These are phyloP conservation scores for Sophora flavescens DNA, from an alignment of 306 rosid genomes.

Conservation along the genomic window DNA sequence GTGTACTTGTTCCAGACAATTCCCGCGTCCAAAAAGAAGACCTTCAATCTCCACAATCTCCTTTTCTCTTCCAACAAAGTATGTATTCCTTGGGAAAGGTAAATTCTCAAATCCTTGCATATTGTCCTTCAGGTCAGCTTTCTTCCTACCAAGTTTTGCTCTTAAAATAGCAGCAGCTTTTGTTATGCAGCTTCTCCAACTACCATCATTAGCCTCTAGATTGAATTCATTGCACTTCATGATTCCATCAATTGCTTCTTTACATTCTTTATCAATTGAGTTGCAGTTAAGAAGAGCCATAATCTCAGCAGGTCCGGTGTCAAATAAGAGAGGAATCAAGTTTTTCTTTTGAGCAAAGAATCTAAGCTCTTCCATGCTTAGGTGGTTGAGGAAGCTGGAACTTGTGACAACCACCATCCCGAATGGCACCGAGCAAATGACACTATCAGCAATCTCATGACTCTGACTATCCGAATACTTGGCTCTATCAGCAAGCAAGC, in stretches of 20 bases:
- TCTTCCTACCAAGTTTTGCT: conserved; percentile 80
- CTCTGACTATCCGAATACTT: conserved; percentile 76
- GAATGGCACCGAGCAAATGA: conserved; percentile 75
- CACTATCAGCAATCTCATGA: conserved; percentile 86
- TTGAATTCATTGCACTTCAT: conserved; percentile 67
- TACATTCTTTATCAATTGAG: conserved; percentile 68
- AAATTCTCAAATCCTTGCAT: conserved; percentile 59
- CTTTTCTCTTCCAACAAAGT: conserved; percentile 81
- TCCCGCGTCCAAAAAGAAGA: conserved; percentile 68
- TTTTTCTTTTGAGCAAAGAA: conserved; percentile 94
- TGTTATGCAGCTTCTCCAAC: conserved; percentile 69
- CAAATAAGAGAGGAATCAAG: conserved; percentile 77
- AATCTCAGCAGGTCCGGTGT: conserved; percentile 63
- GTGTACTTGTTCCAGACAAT: conserved; percentile 49
- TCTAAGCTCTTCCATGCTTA: conserved; percentile 76
- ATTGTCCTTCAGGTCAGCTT: conserved; percentile 48
- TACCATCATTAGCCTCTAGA: conserved; percentile 74
- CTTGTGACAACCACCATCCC: conserved; percentile 81
- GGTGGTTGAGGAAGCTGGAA: conserved; percentile 64
- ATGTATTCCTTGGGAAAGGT: conserved; percentile 69
- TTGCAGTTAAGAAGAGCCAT: conserved; percentile 59
- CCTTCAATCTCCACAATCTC: conserved; percentile 81
- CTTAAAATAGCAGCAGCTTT: conserved; percentile 66
- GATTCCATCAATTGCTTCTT: conserved; percentile 75
- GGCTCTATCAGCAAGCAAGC: conserved; percentile 84